Percentiles rank a stretch among this genome's conserved stretches.
Conservation (phyloP, 306 rosid species). For the Macrotyloma uniflorum region DNA sequence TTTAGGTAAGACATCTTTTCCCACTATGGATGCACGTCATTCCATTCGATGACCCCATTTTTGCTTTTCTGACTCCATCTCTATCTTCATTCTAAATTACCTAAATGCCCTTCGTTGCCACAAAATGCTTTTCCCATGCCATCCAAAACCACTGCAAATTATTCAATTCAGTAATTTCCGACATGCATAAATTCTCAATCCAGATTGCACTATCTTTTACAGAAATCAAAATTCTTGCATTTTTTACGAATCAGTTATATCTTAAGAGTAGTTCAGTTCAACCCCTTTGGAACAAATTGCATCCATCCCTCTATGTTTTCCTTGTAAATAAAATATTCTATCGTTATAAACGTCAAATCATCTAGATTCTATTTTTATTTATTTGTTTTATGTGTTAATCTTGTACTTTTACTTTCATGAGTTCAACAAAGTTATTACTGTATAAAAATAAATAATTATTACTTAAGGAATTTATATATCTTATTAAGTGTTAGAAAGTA, state of each 20-base stretch:
- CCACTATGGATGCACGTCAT: slow-evolving; percentile 28
- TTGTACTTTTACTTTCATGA: no score
- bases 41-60: slow-evolving; percentile 12
- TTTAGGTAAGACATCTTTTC: slow-evolving; percentile 31
- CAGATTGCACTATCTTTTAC: background rate
- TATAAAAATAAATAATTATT: no score
- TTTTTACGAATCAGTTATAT: no score
- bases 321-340: background rate
- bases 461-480: background rate
- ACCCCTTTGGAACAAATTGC: background rate
- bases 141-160: background rate
- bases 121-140: background rate
- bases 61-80: slow-evolving; percentile 1
- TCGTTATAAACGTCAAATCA: background rate
- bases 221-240: background rate
- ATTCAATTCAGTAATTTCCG: slow-evolving; percentile 6
- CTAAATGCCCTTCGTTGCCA: background rate
- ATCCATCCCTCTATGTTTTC: background rate
- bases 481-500: no score
- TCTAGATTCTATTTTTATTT: background rate
- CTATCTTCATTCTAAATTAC: background rate
- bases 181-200: background rate
- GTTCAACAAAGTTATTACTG: no score
- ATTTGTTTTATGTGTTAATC: background rate
- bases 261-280: no score